phyloP scores from a whole-genome alignment of 83 land plant genomes.

The Thuja plicata region DNA sequence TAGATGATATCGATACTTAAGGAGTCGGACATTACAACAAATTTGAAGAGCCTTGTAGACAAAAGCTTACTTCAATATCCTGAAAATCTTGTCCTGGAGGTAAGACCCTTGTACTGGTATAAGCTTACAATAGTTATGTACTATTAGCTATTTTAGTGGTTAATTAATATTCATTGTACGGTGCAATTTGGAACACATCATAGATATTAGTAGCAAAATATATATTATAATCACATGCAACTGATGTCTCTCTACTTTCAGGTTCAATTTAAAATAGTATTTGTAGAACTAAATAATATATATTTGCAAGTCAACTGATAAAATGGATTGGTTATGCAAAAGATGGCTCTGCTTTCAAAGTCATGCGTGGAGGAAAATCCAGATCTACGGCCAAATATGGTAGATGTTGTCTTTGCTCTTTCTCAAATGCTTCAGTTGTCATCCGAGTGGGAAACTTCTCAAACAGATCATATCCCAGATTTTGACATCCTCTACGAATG shows the following conservation, averaged over 20 bases:
- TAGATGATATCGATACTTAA: not conserved
- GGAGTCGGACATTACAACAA: not conserved
- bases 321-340: not conserved
- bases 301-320: not conserved
- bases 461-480: not conserved
- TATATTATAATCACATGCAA: not conserved
- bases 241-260: not conserved
- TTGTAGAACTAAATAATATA: not conserved
- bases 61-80: not conserved
- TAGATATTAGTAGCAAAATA: not conserved
- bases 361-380: constrained; percentile 5
- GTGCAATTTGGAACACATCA: not conserved
- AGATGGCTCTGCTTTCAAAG: constrained; percentile 4
- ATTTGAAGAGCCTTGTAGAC: not conserved
- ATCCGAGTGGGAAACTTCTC: not conserved
- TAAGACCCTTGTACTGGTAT: not conserved
- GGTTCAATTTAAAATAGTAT: not conserved
- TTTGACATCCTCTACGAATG: not conserved
- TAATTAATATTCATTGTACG: not conserved
- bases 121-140: not conserved
- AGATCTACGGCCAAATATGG: not conserved
- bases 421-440: not conserved
- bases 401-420: constrained; percentile 5
- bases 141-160: not conserved
- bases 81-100: constrained; percentile 1